These are phyloP conservation scores for Tetragonia tetragonoides DNA, from an alignment of 148 eudicot genomes.

Conservation along the genomic window DNA sequence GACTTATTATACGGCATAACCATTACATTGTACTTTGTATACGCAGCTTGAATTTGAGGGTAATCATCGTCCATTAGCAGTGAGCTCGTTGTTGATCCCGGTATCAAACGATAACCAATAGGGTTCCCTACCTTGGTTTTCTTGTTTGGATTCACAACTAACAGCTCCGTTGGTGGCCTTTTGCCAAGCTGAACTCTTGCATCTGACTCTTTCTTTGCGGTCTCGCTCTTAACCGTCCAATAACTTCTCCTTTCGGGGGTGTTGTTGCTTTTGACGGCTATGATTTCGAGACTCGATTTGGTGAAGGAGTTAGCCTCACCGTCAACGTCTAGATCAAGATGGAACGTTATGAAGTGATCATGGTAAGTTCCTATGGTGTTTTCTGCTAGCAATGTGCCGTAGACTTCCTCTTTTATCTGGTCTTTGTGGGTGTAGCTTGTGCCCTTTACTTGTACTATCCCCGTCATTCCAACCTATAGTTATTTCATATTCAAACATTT, in stretches of 20 bases:
- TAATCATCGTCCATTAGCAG: slow-evolving; percentile 45
- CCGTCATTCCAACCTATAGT: slow-evolving; percentile 38
- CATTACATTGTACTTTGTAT: slow-evolving; percentile 39
- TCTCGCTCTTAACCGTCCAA: slow-evolving; percentile 37
- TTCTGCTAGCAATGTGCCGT: slow-evolving; percentile 44
- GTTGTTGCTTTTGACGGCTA: background rate
- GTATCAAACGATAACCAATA: slow-evolving; percentile 42
- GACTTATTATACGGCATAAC: slow-evolving; percentile 55
- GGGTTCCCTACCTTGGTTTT: slow-evolving; percentile 46
- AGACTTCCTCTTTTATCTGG: slow-evolving; percentile 41
- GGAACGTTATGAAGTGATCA: slow-evolving; percentile 51
- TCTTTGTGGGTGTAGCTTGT: slow-evolving; percentile 43
- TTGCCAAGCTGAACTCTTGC: slow-evolving; percentile 32
- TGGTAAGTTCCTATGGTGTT: slow-evolving; percentile 47
- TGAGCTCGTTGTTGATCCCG: slow-evolving; percentile 19
- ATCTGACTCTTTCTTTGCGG: slow-evolving; percentile 39
- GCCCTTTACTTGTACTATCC: slow-evolving; percentile 41
- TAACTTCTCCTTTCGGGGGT: slow-evolving; percentile 43
- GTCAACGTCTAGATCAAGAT: slow-evolving; percentile 50
- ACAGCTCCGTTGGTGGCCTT: slow-evolving; percentile 14
- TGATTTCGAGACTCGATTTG: slow-evolving; percentile 27
- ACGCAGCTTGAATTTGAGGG: slow-evolving; percentile 43
- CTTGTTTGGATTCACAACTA: slow-evolving; percentile 47
- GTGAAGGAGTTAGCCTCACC: slow-evolving; percentile 45
- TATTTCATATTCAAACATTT: background rate